These are phyloP conservation scores for Zasmidium angulare DNA, from an alignment of 2,329 filamentous ascomycete species.

Conservation along the genomic window DNA sequence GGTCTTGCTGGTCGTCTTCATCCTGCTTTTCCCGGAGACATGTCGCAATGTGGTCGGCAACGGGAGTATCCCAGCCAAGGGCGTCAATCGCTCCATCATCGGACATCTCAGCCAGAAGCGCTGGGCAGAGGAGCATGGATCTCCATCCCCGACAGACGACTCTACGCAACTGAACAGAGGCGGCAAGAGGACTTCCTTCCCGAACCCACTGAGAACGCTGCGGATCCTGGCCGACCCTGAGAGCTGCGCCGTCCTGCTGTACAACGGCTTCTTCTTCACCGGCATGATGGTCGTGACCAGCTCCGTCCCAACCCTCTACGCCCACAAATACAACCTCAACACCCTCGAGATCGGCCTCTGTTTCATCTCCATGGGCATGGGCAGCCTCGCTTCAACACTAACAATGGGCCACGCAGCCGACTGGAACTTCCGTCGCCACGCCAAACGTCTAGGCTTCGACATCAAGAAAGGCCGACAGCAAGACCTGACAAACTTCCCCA, in stretches of 20 bases:
- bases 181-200: slow-evolving; percentile 30
- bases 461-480: slow-evolving; percentile 60
- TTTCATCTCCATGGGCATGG: slow-evolving; percentile 39
- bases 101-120: slow-evolving; percentile 24
- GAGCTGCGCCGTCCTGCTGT: slow-evolving; percentile 27
- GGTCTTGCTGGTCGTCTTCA: slow-evolving; percentile 30
- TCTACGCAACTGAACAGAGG: slow-evolving; percentile 5
- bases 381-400: slow-evolving; percentile 39
- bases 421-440: slow-evolving; percentile 71
- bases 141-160: slow-evolving; percentile 9
- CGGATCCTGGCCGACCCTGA: slow-evolving; percentile 6
- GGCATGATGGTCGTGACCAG: slow-evolving; percentile 50
- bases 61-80: slow-evolving; percentile 29
- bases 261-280: slow-evolving; percentile 42
- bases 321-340: slow-evolving; percentile 36
- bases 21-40: slow-evolving; percentile 39
- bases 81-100: slow-evolving; percentile 31
- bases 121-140: slow-evolving; percentile 7
- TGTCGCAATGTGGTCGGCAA: slow-evolving; percentile 44
- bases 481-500: slow-evolving; percentile 53
- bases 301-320: slow-evolving; percentile 44
- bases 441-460: slow-evolving; percentile 59
- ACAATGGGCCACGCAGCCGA: slow-evolving; percentile 61
- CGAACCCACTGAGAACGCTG: slow-evolving; percentile 39
- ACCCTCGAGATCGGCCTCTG: slow-evolving; percentile 27